phyloP scores from a whole-genome alignment of 2,329 filamentous ascomycete genomes.

The Phialophora macrospora region DNA sequence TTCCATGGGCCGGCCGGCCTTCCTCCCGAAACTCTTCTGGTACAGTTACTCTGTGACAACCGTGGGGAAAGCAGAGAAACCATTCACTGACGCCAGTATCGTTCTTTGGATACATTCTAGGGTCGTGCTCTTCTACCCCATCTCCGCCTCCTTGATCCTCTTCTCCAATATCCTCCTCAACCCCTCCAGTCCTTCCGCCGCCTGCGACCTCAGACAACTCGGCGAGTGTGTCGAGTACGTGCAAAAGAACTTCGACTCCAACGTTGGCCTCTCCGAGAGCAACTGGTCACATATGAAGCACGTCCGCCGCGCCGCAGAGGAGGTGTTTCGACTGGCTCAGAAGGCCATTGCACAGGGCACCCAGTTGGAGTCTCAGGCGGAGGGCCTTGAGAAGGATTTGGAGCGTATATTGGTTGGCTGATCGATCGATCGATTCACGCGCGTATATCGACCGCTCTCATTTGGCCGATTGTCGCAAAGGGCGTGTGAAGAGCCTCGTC shows the following conservation, averaged over 20 bases:
- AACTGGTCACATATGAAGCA: conserved; percentile 10
- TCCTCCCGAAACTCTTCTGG: conserved; percentile 18
- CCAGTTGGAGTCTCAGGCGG: not conserved
- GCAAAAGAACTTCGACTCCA: conserved; percentile 2
- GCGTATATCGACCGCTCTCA: too few species aligned
- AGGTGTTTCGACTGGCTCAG: conserved; percentile 7
- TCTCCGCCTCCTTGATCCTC: conserved; percentile 59
- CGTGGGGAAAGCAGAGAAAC: not conserved
- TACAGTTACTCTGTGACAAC: conserved; percentile 6
- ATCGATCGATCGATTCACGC: not conserved
- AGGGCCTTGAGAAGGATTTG: not conserved
- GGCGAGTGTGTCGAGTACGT: conserved; percentile 52
- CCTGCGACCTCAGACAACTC: conserved; percentile 56
- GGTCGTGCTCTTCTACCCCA: conserved; percentile 63
- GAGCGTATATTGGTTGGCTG: not conserved
- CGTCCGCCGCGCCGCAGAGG: conserved; percentile 4
- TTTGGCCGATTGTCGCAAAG: too few species aligned
- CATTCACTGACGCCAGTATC: not conserved
- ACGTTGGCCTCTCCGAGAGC: not conserved
- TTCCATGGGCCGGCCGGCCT: not conserved
- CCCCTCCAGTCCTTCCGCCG: conserved; percentile 52
- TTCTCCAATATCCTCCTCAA: conserved; percentile 61
- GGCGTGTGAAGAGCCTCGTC: too few species aligned
- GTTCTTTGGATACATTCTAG: conserved; percentile 42
- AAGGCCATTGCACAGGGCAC: conserved; percentile 1